phyloP scores from a whole-genome alignment of 192 early-diverging fungal genomes.

The Chytriomyces sp. region DNA sequence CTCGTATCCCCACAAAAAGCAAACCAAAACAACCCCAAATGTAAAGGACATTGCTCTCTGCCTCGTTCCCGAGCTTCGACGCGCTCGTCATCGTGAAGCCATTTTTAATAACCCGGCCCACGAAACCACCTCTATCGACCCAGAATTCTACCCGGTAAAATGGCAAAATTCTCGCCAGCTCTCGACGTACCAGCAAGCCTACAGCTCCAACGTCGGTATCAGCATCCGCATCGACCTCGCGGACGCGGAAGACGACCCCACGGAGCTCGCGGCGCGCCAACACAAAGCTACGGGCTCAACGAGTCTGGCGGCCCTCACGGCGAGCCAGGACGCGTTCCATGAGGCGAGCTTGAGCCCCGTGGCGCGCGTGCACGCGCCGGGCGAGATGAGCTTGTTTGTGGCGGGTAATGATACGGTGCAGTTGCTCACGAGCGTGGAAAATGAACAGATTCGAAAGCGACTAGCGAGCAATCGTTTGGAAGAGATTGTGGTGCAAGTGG shows the following conservation, averaged over 20 bases:
- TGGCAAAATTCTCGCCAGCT: neutral
- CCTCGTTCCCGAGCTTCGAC: constrained; percentile 12
- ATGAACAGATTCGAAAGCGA: neutral
- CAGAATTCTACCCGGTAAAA: constrained; percentile 3
- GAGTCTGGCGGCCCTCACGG: neutral
- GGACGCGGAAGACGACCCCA: constrained; percentile 9
- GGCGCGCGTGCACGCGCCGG: neutral
- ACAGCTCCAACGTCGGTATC: neutral
- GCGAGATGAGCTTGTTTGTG: constrained; percentile 8
- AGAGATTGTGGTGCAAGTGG: neutral
- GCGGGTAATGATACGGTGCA: neutral
- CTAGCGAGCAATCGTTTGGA: constrained; percentile 10
- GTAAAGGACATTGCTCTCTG: neutral
- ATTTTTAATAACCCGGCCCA: neutral
- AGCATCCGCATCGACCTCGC: neutral
- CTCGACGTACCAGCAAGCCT: neutral
- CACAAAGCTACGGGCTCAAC: neutral
- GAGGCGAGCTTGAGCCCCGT: constrained; percentile 2
- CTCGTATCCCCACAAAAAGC: too few species aligned
- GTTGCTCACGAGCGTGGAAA: constrained; percentile 5
- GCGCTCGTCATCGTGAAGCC: constrained; percentile 5
- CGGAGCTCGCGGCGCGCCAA: neutral
- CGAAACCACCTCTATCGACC: neutral
- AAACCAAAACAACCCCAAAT: too few species aligned
- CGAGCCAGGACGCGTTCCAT: neutral